phyloP scores from a whole-genome alignment of 2,329 filamentous ascomycete genomes.

The Aureobasidium musti region DNA sequence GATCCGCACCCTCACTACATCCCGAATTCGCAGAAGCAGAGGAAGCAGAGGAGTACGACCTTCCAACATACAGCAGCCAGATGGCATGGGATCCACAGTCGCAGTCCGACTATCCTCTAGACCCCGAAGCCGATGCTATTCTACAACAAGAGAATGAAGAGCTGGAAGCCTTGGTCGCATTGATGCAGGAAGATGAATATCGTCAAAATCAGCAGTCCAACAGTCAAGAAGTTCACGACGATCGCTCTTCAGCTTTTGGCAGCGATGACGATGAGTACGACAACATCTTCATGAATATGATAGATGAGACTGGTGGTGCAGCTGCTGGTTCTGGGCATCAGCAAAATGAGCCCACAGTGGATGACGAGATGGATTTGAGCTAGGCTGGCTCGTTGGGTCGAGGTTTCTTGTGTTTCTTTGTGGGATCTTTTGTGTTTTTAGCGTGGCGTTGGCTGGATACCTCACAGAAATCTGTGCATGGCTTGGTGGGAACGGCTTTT shows the following conservation, averaged over 20 bases:
- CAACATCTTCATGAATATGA: slow-evolving; percentile 64
- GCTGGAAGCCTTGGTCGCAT: slow-evolving; percentile 48
- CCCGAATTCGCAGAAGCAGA: slow-evolving; percentile 35
- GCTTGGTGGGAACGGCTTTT: background rate
- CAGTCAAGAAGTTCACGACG: slow-evolving; percentile 24
- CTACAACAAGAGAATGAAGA: slow-evolving; percentile 49
- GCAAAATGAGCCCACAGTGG: slow-evolving; percentile 35
- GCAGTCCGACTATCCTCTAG: slow-evolving; percentile 32
- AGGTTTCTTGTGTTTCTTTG: background rate
- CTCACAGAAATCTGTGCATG: background rate
- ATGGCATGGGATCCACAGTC: slow-evolving; percentile 7
- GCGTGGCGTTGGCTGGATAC: slow-evolving; percentile 25
- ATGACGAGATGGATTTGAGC: slow-evolving; percentile 45
- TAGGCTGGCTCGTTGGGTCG: slow-evolving; percentile 20
- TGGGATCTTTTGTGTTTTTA: slow-evolving; percentile 1
- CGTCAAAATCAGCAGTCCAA: slow-evolving; percentile 12
- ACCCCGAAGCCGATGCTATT: slow-evolving; percentile 45
- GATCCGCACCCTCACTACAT: slow-evolving; percentile 42
- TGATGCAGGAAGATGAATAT: slow-evolving; percentile 42
- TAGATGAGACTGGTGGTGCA: slow-evolving; percentile 49
- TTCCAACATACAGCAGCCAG: slow-evolving; percentile 6
- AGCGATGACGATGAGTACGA: slow-evolving; percentile 62
- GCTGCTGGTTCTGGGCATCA: slow-evolving; percentile 27
- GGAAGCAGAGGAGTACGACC: slow-evolving; percentile 30
- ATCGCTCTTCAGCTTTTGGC: slow-evolving; percentile 42